Conservation (phyloP, 2,329 filamentous ascomycete species). For the Pseudogymnoascus sp. region DNA sequence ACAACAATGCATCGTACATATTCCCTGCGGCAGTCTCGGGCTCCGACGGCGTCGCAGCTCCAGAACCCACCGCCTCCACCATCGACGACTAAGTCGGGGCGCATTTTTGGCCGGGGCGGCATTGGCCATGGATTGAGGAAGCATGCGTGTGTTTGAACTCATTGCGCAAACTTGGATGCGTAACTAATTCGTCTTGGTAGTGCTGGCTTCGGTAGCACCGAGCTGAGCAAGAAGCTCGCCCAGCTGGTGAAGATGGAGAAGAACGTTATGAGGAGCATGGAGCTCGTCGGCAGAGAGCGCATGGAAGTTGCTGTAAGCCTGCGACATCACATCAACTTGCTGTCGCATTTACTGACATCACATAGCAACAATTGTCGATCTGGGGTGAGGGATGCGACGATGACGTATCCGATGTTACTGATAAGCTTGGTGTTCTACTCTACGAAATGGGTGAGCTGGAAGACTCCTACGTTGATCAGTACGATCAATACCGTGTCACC, state of each 20-base stretch:
- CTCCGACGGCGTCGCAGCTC: slow-evolving; percentile 69
- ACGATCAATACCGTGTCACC: slow-evolving; percentile 97
- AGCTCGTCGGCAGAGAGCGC: slow-evolving; percentile 86
- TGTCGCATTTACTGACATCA: slow-evolving; percentile 13
- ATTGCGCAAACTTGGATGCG: slow-evolving; percentile 22
- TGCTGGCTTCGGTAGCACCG: slow-evolving; percentile 65
- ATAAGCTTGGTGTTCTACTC: slow-evolving; percentile 94
- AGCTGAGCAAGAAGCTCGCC: slow-evolving; percentile 94
- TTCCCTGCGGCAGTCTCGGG: slow-evolving; percentile 94
- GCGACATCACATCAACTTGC: background rate
- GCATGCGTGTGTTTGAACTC: slow-evolving; percentile 36
- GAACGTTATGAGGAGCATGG: slow-evolving; percentile 98
- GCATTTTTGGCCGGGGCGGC: slow-evolving; percentile 78
- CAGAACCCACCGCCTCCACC: slow-evolving; percentile 89
- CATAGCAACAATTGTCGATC: slow-evolving; percentile 92
- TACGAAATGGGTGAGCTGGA: slow-evolving; percentile 91
- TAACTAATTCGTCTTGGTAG: slow-evolving; percentile 39
- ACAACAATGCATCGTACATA: slow-evolving; percentile 90
- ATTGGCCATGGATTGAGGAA: slow-evolving; percentile 49
- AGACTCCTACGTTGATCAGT: slow-evolving; percentile 96
- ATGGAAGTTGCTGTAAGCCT: slow-evolving; percentile 92
- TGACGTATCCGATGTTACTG: slow-evolving; percentile 96
- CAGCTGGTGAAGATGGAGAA: slow-evolving; percentile 99
- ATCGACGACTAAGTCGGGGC: slow-evolving; percentile 82
- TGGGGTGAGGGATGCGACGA: slow-evolving; percentile 96